Conservation (phyloP, 805 yeast genomes). For the Candida germanica region DNA sequence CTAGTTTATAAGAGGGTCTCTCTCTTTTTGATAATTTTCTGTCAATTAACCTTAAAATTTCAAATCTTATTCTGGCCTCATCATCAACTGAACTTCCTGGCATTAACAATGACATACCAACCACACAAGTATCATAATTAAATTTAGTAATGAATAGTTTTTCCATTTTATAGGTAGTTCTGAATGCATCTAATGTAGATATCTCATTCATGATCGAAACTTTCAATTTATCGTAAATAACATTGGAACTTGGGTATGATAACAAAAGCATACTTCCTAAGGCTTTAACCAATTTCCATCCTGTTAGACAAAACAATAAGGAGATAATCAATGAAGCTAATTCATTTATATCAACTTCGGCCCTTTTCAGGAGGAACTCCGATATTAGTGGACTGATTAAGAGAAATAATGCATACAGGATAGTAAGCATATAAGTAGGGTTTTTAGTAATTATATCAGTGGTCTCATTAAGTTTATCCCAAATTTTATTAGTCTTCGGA, state of each 20-base stretch:
- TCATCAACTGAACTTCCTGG: conserved; percentile 72
- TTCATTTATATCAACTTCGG: conserved; percentile 41
- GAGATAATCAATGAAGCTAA: conserved; percentile 46
- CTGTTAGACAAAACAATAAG: conserved; percentile 42
- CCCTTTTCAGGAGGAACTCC: conserved; percentile 21
- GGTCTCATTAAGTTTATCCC: conserved; percentile 11
- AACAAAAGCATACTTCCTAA: conserved; percentile 53
- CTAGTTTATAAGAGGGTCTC: conserved; percentile 24
- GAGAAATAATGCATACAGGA: conserved; percentile 39
- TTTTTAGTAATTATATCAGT: conserved; percentile 21
- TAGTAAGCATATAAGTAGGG: conserved; percentile 48
- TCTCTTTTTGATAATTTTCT: conserved; percentile 24
- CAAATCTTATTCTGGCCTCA: conserved; percentile 54
- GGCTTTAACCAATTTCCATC: conserved; percentile 50
- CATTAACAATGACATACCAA: conserved; percentile 55
- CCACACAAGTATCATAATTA: conserved; percentile 57
- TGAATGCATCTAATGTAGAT: conserved; percentile 49
- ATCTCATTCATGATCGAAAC: conserved; percentile 44
- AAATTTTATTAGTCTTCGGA: conserved; percentile 3
- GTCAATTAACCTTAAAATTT: conserved; percentile 42
- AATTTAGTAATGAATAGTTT: conserved; percentile 57
- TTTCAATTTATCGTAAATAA: conserved; percentile 35
- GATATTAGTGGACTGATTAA: conserved; percentile 41
- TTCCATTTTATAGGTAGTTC: conserved; percentile 45
- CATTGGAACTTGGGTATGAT: conserved; percentile 48